Base-by-base conservation (phyloP, 2,329 filamentous ascomycete species). In the Fusarium sp. region DNA sequence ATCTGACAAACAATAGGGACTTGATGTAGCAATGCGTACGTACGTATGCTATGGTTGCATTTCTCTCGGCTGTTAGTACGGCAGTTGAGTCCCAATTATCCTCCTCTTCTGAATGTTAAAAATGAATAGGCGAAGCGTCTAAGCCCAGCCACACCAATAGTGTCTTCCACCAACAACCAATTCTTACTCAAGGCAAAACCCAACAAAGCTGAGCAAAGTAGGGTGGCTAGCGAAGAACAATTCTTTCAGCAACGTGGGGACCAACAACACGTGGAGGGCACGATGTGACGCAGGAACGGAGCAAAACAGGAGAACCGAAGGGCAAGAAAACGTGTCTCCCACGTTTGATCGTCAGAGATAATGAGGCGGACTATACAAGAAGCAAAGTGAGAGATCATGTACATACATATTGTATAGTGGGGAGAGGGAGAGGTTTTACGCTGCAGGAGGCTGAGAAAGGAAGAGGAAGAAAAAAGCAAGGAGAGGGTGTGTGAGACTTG, bases 261-360 rank as follows among this genome's bases (percentile, higher is more conserved):
- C 35, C 20, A 56, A 50, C 47, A 48, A 65, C 70, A 74, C 72
- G 72, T 72, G 72, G 69, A 73, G 40, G 51, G 40, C 67, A 73
- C 70, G 63, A 67, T 47, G 56, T 33, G n/a, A 51, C 55, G 48
- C 47, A 64, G 52, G 57, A 48, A 61, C 32, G 41, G 22, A 26
- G 26, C n/a, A 28, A 26, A 33, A 24, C 7, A 58, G 40, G 32
- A 22, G 39, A 28, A 37, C 28, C 19, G 63, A 53, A 62, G 40
- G 48, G 47, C 11, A 41, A 41, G 22, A 51, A 70, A 70, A 70
- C 56, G 65, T 58, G 69, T 47, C 19, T 51, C 44, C 49, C 61
- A 62, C 48, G 65, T 69, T 65, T 49, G 54, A 66, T 58, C 43
- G 40, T 48, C n/a, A 53, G 30, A 61, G 45, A n/a, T 10, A 44